These are phyloP conservation scores for Penicillium sp. DNA, from an alignment of 2,329 filamentous ascomycete genomes.

Conservation along the genomic window DNA sequence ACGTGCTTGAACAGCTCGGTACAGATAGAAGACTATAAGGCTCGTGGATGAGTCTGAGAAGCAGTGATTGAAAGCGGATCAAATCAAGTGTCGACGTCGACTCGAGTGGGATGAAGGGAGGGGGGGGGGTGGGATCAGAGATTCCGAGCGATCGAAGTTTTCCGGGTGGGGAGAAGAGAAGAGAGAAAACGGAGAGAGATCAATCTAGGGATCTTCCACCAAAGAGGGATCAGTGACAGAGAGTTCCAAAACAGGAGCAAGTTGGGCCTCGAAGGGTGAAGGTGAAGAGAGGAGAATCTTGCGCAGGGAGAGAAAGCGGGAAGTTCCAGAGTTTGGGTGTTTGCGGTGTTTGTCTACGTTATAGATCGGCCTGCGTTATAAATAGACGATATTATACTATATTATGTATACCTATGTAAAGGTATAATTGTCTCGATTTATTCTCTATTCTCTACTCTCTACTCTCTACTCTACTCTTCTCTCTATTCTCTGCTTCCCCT, in stretches of 20 bases:
- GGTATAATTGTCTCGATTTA: too few relatives aligned
- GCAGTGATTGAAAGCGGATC: conserved; percentile 10
- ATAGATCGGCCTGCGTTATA: conserved; percentile 20
- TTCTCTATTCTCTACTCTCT: neutral
- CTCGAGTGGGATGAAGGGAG: conserved; percentile 26
- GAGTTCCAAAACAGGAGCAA: conserved; percentile 16
- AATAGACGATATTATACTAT: neutral
- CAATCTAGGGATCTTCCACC: conserved; percentile 15
- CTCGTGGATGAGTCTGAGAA: conserved; percentile 19
- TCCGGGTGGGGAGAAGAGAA: conserved; percentile 14
- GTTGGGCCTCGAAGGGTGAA: conserved; percentile 17
- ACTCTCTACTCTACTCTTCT: neutral
- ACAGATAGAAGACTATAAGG: conserved; percentile 17
- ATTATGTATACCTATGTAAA: too few relatives aligned
- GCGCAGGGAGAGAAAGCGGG: conserved; percentile 28
- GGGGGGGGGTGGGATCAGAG: conserved; percentile 14
- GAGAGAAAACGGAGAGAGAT: neutral
- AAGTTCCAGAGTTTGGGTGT: conserved; percentile 26
- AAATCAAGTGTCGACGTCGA: conserved; percentile 12
- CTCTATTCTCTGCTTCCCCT: neutral
- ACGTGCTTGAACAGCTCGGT: conserved; percentile 14
- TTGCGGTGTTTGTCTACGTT: conserved; percentile 30
- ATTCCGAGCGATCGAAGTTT: conserved; percentile 22
- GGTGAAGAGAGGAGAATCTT: conserved; percentile 29
- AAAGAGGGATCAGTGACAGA: conserved; percentile 3